Evolutionary conservation across 1,284 basidiomycete species (phyloP).

Genomic region (Tylopilus orsonianus): DNA sequence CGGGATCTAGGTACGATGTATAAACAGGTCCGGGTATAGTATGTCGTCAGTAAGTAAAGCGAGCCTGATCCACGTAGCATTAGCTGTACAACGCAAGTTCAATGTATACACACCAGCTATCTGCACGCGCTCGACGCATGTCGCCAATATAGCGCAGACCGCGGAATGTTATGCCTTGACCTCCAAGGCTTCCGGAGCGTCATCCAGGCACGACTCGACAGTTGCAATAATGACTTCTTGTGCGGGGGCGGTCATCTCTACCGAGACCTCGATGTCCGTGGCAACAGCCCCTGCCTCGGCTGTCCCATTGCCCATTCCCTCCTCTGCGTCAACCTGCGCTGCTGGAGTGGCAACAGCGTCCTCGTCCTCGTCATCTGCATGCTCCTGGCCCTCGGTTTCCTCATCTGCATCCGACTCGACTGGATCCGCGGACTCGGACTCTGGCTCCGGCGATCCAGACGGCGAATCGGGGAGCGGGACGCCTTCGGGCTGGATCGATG

Average conservation of each 20-base stretch:
- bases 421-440: slow-evolving; percentile 15
- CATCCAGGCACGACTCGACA: slow-evolving; percentile 7
- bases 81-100: slow-evolving; percentile 12
- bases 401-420: slow-evolving; percentile 27
- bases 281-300: slow-evolving; percentile 2
- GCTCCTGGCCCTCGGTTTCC: slow-evolving; percentile 36
- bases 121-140: slow-evolving; percentile 1
- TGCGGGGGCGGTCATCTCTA: slow-evolving; percentile 2
- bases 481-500: slow-evolving; percentile 40
- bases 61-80: slow-evolving; percentile 4
- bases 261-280: not conserved
- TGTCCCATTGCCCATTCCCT: not conserved
- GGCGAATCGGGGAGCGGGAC: slow-evolving; percentile 54
- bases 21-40: slow-evolving; percentile 26
- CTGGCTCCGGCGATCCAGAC: slow-evolving; percentile 22
- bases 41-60: slow-evolving; percentile 17
- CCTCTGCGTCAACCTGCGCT: slow-evolving; percentile 13
- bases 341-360: slow-evolving; percentile 28
- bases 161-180: slow-evolving; percentile 17
- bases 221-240: slow-evolving; percentile 5
- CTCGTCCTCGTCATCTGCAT: slow-evolving; percentile 19
- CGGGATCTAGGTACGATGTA: slow-evolving; percentile 10
- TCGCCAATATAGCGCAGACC: not conserved
- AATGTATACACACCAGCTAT: slow-evolving; percentile 1
- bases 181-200: slow-evolving; percentile 18